Percentiles rank a stretch among this genome's conserved stretches.
These are phyloP conservation scores for Tricholoma flavovirens DNA, from an alignment of 768 basidiomycete genomes.

Conservation along the genomic window DNA sequence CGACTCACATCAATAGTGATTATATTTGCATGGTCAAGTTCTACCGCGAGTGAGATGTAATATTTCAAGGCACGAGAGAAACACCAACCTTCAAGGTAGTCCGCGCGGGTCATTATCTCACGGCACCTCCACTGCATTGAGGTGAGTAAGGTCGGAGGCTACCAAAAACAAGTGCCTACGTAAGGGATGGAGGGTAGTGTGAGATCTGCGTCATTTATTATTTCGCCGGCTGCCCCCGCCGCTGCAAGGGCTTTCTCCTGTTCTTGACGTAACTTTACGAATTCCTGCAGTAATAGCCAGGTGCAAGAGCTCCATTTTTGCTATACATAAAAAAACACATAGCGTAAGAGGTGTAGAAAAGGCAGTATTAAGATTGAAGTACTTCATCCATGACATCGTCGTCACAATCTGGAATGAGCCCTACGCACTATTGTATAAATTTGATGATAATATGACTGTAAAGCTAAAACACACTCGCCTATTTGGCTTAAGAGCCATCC, in stretches of 20 bases:
- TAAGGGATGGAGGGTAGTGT: conserved; percentile 61
- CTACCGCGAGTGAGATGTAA: conserved; percentile 22
- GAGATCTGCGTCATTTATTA: conserved; percentile 33
- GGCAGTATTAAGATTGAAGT: conserved; percentile 8
- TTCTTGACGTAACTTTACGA: conserved; percentile 55
- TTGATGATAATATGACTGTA: not conserved
- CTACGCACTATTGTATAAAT: conserved; percentile 18
- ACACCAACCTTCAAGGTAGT: conserved; percentile 68
- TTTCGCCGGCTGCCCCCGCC: conserved; percentile 29
- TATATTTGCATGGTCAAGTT: conserved; percentile 65
- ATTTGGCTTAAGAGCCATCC: conserved; percentile 77
- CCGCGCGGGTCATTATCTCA: conserved; percentile 78
- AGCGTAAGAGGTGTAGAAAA: not conserved
- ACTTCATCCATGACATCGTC: conserved; percentile 91
- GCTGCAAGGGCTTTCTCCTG: conserved; percentile 39
- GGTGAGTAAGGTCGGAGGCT: not conserved
- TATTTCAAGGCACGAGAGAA: not conserved
- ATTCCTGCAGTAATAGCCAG: conserved; percentile 71
- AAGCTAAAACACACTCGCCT: conserved; percentile 29
- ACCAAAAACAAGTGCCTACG: conserved; percentile 27
- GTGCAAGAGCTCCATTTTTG: conserved; percentile 83
- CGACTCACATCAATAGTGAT: conserved; percentile 69
- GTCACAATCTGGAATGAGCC: conserved; percentile 74
- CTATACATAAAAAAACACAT: conserved; percentile 32
- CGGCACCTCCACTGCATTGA: conserved; percentile 54